Conservation (phyloP, 345 rosid genomes). For the Passiflora organensis region DNA sequence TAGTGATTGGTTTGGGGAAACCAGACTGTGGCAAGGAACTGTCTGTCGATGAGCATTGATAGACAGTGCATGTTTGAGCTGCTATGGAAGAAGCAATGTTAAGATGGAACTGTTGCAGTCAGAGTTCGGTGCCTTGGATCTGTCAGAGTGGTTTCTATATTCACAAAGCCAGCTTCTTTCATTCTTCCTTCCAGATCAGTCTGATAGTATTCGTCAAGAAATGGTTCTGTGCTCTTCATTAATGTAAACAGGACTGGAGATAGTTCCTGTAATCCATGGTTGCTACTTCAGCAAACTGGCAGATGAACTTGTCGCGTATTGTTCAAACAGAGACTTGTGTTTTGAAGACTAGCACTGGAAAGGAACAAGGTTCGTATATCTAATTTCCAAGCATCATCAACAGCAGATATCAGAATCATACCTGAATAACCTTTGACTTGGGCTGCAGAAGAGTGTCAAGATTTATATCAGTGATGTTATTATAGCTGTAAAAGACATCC, state of each 20-base stretch:
- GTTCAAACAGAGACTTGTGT: no score
- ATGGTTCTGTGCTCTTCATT: constrained; percentile 62
- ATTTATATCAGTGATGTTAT: constrained; percentile 5
- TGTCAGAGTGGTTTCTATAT: constrained; percentile 35
- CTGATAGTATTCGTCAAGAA: constrained; percentile 44
- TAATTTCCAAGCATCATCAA: no score
- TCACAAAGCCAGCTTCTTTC: constrained; percentile 42
- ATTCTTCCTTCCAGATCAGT: constrained; percentile 47
- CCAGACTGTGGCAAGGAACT: no score
- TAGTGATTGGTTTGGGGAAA: no score
- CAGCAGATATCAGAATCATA: constrained; percentile 8
- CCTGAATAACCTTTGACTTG: constrained; percentile 60
- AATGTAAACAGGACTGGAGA: constrained; percentile 53
- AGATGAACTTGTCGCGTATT: no score
- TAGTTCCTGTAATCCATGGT: constrained; percentile 36
- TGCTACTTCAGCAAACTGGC: no score
- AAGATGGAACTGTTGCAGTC: constrained; percentile 45
- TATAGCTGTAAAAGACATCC: background rate
- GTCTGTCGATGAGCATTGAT: no score
- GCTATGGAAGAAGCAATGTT: background rate
- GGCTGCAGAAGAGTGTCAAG: constrained; percentile 34
- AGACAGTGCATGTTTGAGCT: no score
- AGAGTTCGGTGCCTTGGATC: constrained; percentile 52
- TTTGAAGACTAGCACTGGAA: no score
- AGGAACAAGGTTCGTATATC: no score